phyloP scores from a whole-genome alignment of 352 stramenopile species.

The Phytophthora pluvialis region DNA sequence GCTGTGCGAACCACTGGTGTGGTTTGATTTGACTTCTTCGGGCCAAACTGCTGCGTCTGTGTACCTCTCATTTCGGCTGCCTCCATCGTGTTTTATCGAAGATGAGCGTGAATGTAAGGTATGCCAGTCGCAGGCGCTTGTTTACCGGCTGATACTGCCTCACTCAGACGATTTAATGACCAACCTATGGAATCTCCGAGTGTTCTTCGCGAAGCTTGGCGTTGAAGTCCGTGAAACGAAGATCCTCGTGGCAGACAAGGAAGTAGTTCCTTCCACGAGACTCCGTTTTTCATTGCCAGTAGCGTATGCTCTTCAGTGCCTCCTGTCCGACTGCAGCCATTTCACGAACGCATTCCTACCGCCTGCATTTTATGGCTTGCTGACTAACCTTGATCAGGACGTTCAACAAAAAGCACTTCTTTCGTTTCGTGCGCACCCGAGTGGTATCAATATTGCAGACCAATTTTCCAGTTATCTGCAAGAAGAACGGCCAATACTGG shows the following conservation, averaged over 20 bases:
- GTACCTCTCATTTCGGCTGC: conserved; percentile 45
- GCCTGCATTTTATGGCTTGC: conserved; percentile 43
- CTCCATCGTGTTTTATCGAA: conserved; percentile 46
- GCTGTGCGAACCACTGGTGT: conserved; percentile 47
- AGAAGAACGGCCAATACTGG: conserved; percentile 38
- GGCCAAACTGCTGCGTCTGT: conserved; percentile 22
- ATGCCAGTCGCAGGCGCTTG: conserved; percentile 47
- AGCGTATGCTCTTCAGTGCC: conserved; percentile 59
- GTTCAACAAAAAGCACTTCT: conserved; percentile 58
- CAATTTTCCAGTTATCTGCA: conserved; percentile 49
- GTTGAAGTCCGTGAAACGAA: conserved; percentile 58
- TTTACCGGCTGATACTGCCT: conserved; percentile 42
- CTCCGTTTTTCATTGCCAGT: conserved; percentile 34
- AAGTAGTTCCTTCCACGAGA: conserved; percentile 1
- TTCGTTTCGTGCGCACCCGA: conserved; percentile 39
- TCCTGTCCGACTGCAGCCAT: conserved; percentile 52
- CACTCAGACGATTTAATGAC: conserved; percentile 16
- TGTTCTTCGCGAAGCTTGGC: conserved; percentile 54
- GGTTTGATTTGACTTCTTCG: conserved; percentile 48
- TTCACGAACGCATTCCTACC: conserved; percentile 54
- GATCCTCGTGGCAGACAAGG: conserved; percentile 23
- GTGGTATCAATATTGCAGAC: conserved; percentile 27
- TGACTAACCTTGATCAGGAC: conserved; percentile 34
- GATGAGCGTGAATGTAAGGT: conserved; percentile 37
- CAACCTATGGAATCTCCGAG: conserved; percentile 51